Conservation (phyloP, 1,284 basidiomycete species). For the Moniliophthora roreri region DNA sequence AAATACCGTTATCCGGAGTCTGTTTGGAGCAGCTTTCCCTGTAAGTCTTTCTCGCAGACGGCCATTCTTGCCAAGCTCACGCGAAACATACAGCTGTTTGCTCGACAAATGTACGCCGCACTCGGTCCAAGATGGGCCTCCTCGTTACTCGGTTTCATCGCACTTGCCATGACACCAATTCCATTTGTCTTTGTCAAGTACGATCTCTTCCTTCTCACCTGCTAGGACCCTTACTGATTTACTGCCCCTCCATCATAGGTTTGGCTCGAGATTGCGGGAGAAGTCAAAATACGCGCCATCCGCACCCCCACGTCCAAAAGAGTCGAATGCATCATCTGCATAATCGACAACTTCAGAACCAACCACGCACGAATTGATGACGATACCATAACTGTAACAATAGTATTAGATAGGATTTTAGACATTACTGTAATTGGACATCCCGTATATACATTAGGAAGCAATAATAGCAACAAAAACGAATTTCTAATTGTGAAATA, state of each 20-base stretch:
- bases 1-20: conserved; percentile 52
- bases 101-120: conserved; percentile 49
- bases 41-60: conserved; percentile 28
- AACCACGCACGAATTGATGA: no score
- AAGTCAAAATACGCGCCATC: conserved; percentile 43
- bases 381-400: not conserved
- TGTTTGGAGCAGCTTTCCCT: conserved; percentile 60
- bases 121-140: conserved; percentile 58
- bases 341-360: not conserved
- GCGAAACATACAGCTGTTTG: conserved; percentile 42
- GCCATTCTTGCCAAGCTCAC: conserved; percentile 13
- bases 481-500: no score
- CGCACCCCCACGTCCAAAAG: conserved; percentile 1
- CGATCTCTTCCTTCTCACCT: conserved; percentile 3
- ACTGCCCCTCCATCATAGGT: conserved; percentile 26
- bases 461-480: no score
- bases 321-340: conserved; percentile 8
- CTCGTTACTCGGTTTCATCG: conserved; percentile 50
- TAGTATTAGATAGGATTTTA: no score
- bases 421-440: no score
- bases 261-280: conserved; percentile 42
- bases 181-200: conserved; percentile 51
- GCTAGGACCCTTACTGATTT: not conserved
- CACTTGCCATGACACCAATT: conserved; percentile 51
- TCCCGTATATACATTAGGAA: no score